These are phyloP conservation scores for Trichocomaceae sp. DNA, from an alignment of 2,329 filamentous ascomycete genomes.

Conservation along the genomic window DNA sequence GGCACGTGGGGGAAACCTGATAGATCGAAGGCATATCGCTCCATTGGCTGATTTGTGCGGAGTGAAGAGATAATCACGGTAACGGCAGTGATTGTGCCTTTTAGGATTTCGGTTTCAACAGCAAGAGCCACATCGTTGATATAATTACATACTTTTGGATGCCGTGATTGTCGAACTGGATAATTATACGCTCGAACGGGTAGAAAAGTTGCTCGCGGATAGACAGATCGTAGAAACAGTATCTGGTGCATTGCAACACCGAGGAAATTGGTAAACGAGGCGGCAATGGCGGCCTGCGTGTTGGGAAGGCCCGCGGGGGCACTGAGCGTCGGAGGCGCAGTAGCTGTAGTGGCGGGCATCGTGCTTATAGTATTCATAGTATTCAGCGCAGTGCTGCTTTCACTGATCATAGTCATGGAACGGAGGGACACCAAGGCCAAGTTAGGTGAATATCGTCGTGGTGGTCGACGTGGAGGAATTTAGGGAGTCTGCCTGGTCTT, in stretches of 20 bases:
- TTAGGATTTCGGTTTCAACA: conserved; percentile 62
- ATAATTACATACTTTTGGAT: conserved; percentile 80
- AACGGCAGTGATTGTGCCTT: conserved; percentile 49
- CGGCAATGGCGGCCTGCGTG: conserved; percentile 54
- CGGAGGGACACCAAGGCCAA: not conserved
- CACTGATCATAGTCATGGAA: conserved; percentile 37
- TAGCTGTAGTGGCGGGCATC: conserved; percentile 25
- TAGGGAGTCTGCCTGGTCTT: conserved; percentile 36
- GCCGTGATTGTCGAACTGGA: conserved; percentile 75
- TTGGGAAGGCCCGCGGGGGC: conserved; percentile 38
- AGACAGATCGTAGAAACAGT: conserved; percentile 73
- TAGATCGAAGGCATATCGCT: conserved; percentile 57
- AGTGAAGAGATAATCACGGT: conserved; percentile 52
- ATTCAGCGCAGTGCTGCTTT: conserved; percentile 25
- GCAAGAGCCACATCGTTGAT: conserved; percentile 72
- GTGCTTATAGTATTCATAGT: conserved; percentile 27
- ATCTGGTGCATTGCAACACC: conserved; percentile 79
- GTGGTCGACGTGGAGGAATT: conserved; percentile 28
- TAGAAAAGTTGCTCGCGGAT: conserved; percentile 71
- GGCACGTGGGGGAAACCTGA: conserved; percentile 48
- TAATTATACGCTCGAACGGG: conserved; percentile 75
- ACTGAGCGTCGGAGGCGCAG: conserved; percentile 32
- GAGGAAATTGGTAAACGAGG: conserved; percentile 71
- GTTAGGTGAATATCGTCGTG: conserved; percentile 16
- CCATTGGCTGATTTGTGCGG: conserved; percentile 47